Evolutionary conservation across 2,329 filamentous ascomycete species (phyloP).

Genomic region (Scedosporium dehoogii): DNA sequence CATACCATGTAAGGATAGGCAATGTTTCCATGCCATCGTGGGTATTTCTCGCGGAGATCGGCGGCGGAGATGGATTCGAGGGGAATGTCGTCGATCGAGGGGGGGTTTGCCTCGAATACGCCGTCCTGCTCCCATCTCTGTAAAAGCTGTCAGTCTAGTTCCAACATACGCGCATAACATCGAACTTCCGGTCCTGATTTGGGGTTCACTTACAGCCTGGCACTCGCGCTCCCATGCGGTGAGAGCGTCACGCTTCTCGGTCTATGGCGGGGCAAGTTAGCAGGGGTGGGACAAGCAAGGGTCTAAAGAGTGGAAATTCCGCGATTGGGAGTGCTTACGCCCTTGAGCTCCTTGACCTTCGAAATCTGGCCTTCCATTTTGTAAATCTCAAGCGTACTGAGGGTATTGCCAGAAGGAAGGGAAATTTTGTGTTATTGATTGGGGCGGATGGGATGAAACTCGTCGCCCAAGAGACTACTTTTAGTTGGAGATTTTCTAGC

Average conservation of each 20-base stretch:
- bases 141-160: conserved; percentile 34
- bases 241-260: conserved; percentile 77
- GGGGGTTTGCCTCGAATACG: conserved; percentile 81
- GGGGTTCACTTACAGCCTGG: conserved; percentile 10
- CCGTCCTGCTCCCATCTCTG: conserved; percentile 40
- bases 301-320: conserved; percentile 8
- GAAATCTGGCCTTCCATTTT: conserved; percentile 25
- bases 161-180: background rate
- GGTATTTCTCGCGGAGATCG: conserved; percentile 68
- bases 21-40: conserved; percentile 74
- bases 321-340: conserved; percentile 26
- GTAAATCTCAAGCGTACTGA: background rate
- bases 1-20: conserved; percentile 24
- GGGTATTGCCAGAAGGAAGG: conserved; percentile 1
- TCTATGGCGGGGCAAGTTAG: conserved; percentile 34
- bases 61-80: conserved; percentile 62
- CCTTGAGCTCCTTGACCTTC: conserved; percentile 53
- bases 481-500: background rate
- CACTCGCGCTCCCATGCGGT: conserved; percentile 85
- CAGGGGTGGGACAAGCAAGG: background rate
- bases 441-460: background rate
- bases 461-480: background rate
- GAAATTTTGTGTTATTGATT: conserved; percentile 4
- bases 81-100: conserved; percentile 66
- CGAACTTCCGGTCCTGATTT: background rate